phyloP scores from a whole-genome alignment of 208 protist genomes.

The Trypanosoma lewisi region DNA sequence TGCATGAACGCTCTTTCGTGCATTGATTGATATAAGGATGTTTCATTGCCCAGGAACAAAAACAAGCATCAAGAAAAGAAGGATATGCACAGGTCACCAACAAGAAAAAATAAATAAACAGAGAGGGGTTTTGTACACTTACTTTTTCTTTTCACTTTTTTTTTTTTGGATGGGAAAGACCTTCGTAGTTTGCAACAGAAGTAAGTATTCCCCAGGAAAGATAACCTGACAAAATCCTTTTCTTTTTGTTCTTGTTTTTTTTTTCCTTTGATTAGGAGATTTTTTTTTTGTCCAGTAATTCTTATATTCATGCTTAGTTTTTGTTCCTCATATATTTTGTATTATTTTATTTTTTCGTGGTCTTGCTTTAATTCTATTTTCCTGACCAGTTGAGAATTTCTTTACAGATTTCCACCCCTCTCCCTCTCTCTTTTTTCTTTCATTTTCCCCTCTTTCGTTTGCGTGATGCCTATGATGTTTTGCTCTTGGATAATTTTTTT shows the following conservation, averaged over 20 bases:
- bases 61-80: no score
- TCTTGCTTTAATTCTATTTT: no score
- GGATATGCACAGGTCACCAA: no score
- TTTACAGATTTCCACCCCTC: background rate
- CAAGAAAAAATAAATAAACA: no score
- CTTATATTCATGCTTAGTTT: conserved; percentile 15
- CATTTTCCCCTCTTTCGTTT: no score
- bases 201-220: background rate
- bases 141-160: no score
- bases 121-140: no score
- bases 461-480: background rate
- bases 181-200: no score
- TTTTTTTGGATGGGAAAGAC: no score
- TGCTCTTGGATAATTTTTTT: background rate
- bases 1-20: no score
- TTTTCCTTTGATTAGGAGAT: background rate
- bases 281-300: conserved; percentile 3
- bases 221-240: background rate
- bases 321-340: conserved; percentile 1
- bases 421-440: conserved; percentile 8
- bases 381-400: conserved; percentile 1
- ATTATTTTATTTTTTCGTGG: background rate
- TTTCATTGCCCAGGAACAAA: no score
- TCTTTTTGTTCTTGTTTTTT: conserved; percentile 20
- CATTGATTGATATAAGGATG: no score